Evolutionary conservation across 768 basidiomycete genomes (phyloP), one percentile per base, ranked within the genome.

Genomic region (Phylloporus scabripes): DNA sequence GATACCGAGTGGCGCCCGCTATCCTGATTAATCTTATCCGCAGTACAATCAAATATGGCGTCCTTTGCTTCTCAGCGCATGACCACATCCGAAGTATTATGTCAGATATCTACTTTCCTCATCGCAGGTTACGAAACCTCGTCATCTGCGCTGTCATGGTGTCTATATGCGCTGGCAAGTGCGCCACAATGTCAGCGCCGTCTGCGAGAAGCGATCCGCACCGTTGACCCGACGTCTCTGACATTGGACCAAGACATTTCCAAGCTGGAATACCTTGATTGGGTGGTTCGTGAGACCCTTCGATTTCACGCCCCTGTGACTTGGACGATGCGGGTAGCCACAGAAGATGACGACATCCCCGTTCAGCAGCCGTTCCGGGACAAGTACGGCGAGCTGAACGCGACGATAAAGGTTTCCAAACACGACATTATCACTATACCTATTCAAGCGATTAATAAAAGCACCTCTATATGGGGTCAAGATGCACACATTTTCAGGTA

Each of bases 71-170:
- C 70, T 0, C 72, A 77, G 51, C 71, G 72, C n/a, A 72, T 87
- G 70, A 72, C 76, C 10, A 72, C 76, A 32, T 64, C 71, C n/a
- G 82, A 87, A 52, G 74, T 79, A 2, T 66, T 81, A 20, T 80
- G 73, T 55, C 84, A 83, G 54, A 83, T 84, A 52, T 75, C 77
- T 10, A 83, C 80, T 0, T 83, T 85, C 60, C 70, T 85, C 26
- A 72, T 78, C 12, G 79, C 81, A 5, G 83, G 84, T 10, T 78
- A 86, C 66, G 83, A 85, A 61, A 82, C 82, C 1, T 76, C 76
- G 15, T 71, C 79, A 0, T 72, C 72, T 6, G 77, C 81, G 4
- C 67, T 85, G 14, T 73, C 80, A 7, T 87, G 82, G 82, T 77
- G 76, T 47, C 69, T 86, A 3, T 82, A 80, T 60, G 74, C 76